Base-by-base conservation (phyloP, 208 protist genomes). In the Acanthamoeba triangularis region DNA sequence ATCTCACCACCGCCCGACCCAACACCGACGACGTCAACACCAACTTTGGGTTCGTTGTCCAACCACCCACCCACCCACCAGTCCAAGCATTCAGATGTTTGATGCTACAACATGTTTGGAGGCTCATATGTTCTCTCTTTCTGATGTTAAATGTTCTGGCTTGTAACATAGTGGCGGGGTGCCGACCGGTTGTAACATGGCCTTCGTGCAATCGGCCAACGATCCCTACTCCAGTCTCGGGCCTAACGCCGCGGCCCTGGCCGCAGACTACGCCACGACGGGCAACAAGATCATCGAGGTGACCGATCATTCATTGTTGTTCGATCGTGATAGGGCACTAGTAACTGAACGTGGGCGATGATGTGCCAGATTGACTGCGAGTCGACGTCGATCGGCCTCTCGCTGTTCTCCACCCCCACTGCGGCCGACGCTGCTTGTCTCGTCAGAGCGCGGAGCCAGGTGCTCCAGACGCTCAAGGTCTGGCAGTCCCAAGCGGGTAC, bases 151-250 rank as follows among this genome's bases (percentile, higher is more conserved):
- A n/a, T n/a, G n/a, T 65, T 91, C 8, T 67, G 28, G 28, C 16
- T n/a, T 28, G n/a, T 11, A 30, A 76, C n/a, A 5, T 7, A 94
- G 90, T 84, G 90, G 90, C 8, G 28, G 49, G 1, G 67, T 44
- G n/a, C 90, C 90, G n/a, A 44, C 80, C n/a, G 90, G 90, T 41
- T 94, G 90, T n/a, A 94, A 94, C 69, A 76, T 94, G 90, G 49
- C 54, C 4, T 94, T 94, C 44, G 90, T 94, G 6, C 28, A 44
- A 14, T 94, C 90, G 33, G 25, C 47, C 28, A 94, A 94, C 90
- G 90, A 94, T 56, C 90, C 67, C 35, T 76, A 76, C 67, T 18
- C 49, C 59, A 25, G 18, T 69, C 61, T 93, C 7, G 87, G 49
- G 3, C 87, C 87, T 0, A 28, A 93, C 56, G 20, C 87, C n/a